Base-by-base conservation (phyloP, 2,329 filamentous ascomycete species). In the Ceratocystis colombiana region DNA sequence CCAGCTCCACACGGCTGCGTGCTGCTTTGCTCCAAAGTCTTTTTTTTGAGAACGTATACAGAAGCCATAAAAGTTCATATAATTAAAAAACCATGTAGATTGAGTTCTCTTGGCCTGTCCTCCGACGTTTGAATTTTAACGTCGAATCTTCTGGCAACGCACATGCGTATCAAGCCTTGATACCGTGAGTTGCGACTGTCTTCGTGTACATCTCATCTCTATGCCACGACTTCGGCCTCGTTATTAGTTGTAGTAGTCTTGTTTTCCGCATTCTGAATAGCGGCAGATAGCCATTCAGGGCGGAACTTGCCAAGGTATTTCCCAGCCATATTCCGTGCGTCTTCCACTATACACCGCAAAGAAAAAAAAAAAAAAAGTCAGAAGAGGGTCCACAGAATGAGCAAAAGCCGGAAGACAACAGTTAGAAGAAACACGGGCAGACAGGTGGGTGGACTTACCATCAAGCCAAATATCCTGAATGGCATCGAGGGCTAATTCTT, bases 381-480 rank as follows among this genome's bases (percentile, higher is more conserved):
- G 64, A 53, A 50, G 53, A 25, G 30, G 20, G 66, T 46, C 1
- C 67, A 62, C 33, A 59, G 64, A 17, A 17, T 22, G 20, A n/a
- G 46, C 7, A 50, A 50, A 50, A 22, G n/a, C n/a, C n/a, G 6
- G 37, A 4, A 41, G 37, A 12, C 37, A 12, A 41, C 37, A 41
- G 37, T 15, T 4, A 12, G 3, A 12, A 41, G 10, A 41, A 41
- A 41, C 37, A 41, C 5, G 10, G 1, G 37, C 3, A 15, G 37
- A 41, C 37, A 4, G 10, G 3, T 12, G 10, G 37, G 37, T 57
- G 30, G 48, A 78, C 84, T 77, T 76, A 86, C 84, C 87, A 68
- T 86, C 84, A 17, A 79, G 76, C 84, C 85, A 88, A 68, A 88
- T 84, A 68, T 84, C 84, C 71, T 87, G 82, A 65, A 88, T 81